These are phyloP conservation scores for Santalum album DNA, from an alignment of 164 flowering plant genomes.

Conservation along the genomic window DNA sequence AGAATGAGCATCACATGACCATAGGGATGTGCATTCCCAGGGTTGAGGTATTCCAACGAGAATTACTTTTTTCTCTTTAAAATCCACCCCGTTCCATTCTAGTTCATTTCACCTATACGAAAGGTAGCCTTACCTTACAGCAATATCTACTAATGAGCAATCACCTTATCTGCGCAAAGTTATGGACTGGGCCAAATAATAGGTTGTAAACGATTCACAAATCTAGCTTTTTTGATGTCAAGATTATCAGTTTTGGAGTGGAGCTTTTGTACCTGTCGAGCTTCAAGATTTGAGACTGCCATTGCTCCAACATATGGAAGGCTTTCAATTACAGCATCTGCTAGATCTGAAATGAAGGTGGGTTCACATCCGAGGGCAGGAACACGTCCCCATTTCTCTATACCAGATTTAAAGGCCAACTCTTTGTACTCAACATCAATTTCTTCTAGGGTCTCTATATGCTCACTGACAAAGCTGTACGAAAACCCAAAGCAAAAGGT, in stretches of 20 bases:
- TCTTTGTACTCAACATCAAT: conserved; percentile 97
- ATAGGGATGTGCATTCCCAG: no score
- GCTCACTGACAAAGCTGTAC: conserved; percentile 92
- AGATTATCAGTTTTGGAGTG: background rate
- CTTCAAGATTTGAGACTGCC: conserved; percentile 96
- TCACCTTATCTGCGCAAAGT: no score
- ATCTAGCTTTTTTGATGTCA: no score
- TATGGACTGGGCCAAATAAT: no score
- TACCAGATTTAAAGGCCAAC: conserved; percentile 88
- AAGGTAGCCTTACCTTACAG: no score
- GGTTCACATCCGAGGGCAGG: conserved; percentile 95
- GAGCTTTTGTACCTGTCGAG: conserved; percentile 60
- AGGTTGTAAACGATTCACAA: no score
- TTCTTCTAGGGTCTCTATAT: conserved; percentile 96
- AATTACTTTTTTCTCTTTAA: no score
- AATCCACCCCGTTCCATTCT: no score
- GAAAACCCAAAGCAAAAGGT: background rate
- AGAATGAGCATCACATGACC: no score
- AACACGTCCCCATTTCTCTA: conserved; percentile 92
- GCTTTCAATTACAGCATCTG: conserved; percentile 97
- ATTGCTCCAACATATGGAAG: conserved; percentile 96
- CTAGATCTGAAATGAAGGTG: conserved; percentile 84
- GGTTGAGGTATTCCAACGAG: no score
- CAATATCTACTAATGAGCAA: no score
- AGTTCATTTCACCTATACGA: no score